Conservation (phyloP, 2,329 filamentous ascomycete species). For the Hypoxylon sp. region DNA sequence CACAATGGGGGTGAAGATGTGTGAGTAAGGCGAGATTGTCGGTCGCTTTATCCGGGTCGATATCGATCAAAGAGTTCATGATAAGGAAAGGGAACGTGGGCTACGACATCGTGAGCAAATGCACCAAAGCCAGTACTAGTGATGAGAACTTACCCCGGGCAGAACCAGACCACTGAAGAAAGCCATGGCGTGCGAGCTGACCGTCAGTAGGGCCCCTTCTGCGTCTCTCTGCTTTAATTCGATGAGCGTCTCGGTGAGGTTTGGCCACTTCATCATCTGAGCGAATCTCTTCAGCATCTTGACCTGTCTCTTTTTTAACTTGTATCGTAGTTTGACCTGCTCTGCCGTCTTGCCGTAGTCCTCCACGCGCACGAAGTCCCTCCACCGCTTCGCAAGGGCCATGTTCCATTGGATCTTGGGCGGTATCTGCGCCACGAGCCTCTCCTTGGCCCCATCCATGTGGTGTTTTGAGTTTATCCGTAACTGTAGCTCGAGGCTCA, state of each 20-base stretch:
- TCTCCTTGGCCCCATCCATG: conserved; percentile 69
- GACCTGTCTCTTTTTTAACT: conserved; percentile 71
- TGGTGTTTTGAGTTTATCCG: conserved; percentile 71
- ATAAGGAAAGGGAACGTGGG: conserved; percentile 74
- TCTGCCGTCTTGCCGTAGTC: conserved; percentile 62
- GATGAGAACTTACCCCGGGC: conserved; percentile 63
- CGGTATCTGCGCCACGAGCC: conserved; percentile 69
- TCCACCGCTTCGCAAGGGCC: conserved; percentile 76
- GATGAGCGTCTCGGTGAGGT: conserved; percentile 69
- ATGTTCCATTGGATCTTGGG: conserved; percentile 76
- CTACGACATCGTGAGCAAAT: conserved; percentile 43
- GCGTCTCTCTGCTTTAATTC: conserved; percentile 67
- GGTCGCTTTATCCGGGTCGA: conserved; percentile 72
- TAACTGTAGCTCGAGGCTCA: conserved; percentile 75
- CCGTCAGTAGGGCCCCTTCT: conserved; percentile 64
- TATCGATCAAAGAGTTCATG: conserved; percentile 80
- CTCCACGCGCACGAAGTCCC: conserved; percentile 73
- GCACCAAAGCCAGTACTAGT: not conserved
- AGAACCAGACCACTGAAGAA: conserved; percentile 79
- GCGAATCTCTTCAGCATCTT: conserved; percentile 74
- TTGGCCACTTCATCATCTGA: conserved; percentile 79
- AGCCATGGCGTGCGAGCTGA: conserved; percentile 76
- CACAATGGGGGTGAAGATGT: conserved; percentile 72
- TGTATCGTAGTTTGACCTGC: conserved; percentile 69
- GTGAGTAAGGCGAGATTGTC: conserved; percentile 72